A percentile compares a stretch with the other conserved stretches of the same genome.
These are phyloP conservation scores for Hanseniaspora guilliermondii DNA, from an alignment of 805 yeast species.

Conservation along the genomic window DNA sequence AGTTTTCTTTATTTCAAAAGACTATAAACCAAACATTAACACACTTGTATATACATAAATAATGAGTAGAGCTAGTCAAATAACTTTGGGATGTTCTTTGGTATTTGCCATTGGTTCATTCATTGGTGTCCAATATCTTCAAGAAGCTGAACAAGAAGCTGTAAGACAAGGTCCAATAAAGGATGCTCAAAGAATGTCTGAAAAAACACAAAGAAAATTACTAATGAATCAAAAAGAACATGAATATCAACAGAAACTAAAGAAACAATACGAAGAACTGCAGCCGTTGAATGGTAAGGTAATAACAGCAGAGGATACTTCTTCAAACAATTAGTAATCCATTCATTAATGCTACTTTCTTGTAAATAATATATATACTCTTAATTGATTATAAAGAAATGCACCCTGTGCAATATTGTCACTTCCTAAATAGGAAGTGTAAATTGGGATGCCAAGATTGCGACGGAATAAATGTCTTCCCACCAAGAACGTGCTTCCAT, in stretches of 20 bases:
- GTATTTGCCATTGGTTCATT: constrained; percentile 47
- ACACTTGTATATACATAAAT: no score
- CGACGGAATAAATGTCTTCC: no score
- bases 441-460: no score
- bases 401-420: no score
- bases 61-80: constrained; percentile 73
- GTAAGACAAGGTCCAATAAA: constrained; percentile 74
- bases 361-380: background rate
- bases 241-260: constrained; percentile 47
- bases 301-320: constrained; percentile 19
- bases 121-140: constrained; percentile 57
- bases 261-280: constrained; percentile 40
- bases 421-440: no score
- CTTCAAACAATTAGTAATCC: background rate
- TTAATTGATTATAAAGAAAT: no score
- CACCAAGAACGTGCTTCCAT: no score
- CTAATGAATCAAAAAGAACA: constrained; percentile 51
- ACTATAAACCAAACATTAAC: background rate
- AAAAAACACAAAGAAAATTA: constrained; percentile 36
- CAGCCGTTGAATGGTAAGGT: constrained; percentile 55
- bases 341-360: background rate
- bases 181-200: constrained; percentile 56
- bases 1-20: background rate
- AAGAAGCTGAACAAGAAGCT: constrained; percentile 56
- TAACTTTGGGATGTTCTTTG: constrained; percentile 53